Percentiles rank a stretch among this genome's conserved stretches.
Conservation (phyloP, 192 early-diverging fungal species). For the Entomortierella chlamydospora region DNA sequence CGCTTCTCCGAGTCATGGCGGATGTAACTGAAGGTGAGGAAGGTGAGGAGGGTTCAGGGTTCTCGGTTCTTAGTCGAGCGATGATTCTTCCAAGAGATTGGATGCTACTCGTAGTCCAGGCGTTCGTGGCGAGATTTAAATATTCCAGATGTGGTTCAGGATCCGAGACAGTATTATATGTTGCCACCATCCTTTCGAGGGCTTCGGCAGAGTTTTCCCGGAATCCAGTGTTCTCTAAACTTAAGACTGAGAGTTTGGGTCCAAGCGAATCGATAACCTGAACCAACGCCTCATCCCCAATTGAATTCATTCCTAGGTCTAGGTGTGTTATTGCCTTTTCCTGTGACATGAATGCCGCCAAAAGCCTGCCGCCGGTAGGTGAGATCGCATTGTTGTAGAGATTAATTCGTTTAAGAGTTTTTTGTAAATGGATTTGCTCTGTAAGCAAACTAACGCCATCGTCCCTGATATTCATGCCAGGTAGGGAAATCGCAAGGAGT, state of each 20-base stretch:
- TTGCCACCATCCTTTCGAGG: constrained; percentile 20
- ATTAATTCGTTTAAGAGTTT: constrained; percentile 18
- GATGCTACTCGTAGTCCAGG: constrained; percentile 33
- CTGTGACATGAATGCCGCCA: constrained; percentile 15
- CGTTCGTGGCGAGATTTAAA: constrained; percentile 26
- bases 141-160: constrained; percentile 21
- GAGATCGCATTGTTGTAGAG: constrained; percentile 36
- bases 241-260: constrained; percentile 18
- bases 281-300: constrained; percentile 24
- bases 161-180: background rate
- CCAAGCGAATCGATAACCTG: constrained; percentile 14
- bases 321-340: constrained; percentile 14
- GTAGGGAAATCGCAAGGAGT: constrained; percentile 6
- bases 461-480: constrained; percentile 36
- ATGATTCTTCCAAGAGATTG: constrained; percentile 31
- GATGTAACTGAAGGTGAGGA: constrained; percentile 4
- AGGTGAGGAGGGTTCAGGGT: constrained; percentile 1
- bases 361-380: constrained; percentile 6
- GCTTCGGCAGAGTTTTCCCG: constrained; percentile 27
- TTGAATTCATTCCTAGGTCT: constrained; percentile 33
- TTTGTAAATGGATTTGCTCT: constrained; percentile 10
- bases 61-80: constrained; percentile 5
- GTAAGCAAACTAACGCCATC: constrained; percentile 17
- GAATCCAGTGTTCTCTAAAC: constrained; percentile 38
- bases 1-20: background rate